Conservation (phyloP, 805 yeast species). For the Cyberlindnera lachancei region DNA sequence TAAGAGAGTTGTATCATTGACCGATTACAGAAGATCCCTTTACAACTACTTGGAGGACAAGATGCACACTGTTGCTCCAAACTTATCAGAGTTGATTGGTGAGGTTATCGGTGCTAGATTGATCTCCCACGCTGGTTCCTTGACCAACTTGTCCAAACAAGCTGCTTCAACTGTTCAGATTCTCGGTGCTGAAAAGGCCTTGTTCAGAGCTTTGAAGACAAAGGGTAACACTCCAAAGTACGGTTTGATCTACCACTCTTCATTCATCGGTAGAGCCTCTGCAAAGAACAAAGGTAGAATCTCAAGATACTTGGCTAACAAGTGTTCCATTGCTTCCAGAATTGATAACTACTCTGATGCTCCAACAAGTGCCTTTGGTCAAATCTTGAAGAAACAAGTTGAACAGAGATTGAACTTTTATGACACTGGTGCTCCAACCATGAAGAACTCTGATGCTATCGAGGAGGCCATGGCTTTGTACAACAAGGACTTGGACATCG, state of each 20-base stretch:
- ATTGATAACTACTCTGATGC: conserved; percentile 95
- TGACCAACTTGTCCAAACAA: conserved; percentile 92
- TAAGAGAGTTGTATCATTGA: conserved; percentile 81
- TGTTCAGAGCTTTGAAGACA: conserved; percentile 97
- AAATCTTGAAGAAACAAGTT: conserved; percentile 88
- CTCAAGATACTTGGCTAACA: conserved; percentile 96
- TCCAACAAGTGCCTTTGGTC: conserved; percentile 86
- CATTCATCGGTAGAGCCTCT: conserved; percentile 93
- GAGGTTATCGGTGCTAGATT: conserved; percentile 98
- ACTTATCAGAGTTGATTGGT: conserved; percentile 92
- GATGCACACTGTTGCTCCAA: conserved; percentile 98
- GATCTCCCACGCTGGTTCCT: conserved; percentile 97
- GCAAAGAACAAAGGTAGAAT: conserved; percentile 98
- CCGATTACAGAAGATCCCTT: conserved; percentile 82
- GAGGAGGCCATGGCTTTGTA: conserved; percentile 76
- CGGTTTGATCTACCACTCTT: conserved; percentile 94
- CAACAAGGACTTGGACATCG: conserved; percentile 41
- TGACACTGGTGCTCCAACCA: conserved; percentile 91
- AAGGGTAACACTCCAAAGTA: conserved; percentile 98
- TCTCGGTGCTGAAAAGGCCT: conserved; percentile 97
- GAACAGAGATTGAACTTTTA: conserved; percentile 95
- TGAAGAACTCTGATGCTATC: conserved; percentile 93
- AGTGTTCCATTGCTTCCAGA: conserved; percentile 98
- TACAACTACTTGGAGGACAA: conserved; percentile 85
- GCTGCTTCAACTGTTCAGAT: conserved; percentile 99